These are phyloP conservation scores for Cercophora sp. DNA, from an alignment of 495 filamentous ascomycete species.

Conservation along the genomic window DNA sequence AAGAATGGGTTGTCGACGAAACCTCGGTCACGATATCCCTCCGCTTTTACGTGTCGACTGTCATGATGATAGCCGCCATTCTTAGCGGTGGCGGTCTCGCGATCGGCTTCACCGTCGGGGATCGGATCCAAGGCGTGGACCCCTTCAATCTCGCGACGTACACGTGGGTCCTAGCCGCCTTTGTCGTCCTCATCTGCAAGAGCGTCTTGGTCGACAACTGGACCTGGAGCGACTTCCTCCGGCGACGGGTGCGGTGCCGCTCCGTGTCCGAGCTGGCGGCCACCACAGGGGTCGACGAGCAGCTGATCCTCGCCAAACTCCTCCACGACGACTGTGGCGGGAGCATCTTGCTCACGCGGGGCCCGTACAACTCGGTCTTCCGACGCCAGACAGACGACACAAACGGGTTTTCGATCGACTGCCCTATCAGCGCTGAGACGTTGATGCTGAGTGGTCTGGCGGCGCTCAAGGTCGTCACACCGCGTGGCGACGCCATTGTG, in stretches of 20 bases:
- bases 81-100: constrained; percentile 9
- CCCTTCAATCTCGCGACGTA: constrained; percentile 34
- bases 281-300: constrained; percentile 23
- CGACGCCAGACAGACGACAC: not conserved
- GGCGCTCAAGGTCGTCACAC: constrained; percentile 6
- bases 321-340: constrained; percentile 20
- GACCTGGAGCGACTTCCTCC: constrained; percentile 33
- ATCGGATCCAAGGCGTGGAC: constrained; percentile 28
- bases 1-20: constrained; percentile 13
- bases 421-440: not conserved
- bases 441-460: not conserved
- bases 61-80: not conserved
- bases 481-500: not conserved
- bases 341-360: constrained; percentile 8
- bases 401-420: not conserved
- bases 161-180: constrained; percentile 30
- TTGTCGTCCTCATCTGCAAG: constrained; percentile 29
- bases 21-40: constrained; percentile 1
- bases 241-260: constrained; percentile 21
- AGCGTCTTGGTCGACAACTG: constrained; percentile 24
- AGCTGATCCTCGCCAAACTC: constrained; percentile 30
- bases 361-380: constrained; percentile 17
- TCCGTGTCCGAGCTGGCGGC: constrained; percentile 25
- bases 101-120: constrained; percentile 24
- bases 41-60: not conserved